Conservation (phyloP, 306 rosid species). For the Ormosia semicastrata region DNA sequence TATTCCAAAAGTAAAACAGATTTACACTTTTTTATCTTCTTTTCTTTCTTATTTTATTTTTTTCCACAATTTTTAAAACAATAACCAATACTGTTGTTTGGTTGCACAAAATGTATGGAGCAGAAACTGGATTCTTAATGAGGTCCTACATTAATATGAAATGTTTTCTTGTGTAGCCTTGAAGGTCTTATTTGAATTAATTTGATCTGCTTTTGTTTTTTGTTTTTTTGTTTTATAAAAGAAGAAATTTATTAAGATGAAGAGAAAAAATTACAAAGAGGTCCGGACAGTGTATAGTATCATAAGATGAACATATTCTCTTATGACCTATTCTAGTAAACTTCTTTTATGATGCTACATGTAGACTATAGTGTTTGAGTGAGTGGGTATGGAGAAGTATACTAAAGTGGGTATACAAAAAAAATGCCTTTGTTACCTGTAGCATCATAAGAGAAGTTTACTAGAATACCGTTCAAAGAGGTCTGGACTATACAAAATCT, state of each 20-base stretch:
- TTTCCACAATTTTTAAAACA: neutral
- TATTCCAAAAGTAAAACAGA: neutral
- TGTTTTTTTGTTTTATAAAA: too few species aligned
- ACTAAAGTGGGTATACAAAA: too few species aligned
- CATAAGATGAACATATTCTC: too few species aligned
- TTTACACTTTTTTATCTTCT: neutral
- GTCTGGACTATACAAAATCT: neutral
- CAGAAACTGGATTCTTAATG: neutral
- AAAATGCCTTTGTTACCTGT: neutral
- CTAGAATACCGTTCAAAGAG: neutral
- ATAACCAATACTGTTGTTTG: neutral
- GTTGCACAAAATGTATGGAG: slow-evolving; percentile 1
- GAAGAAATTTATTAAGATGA: too few species aligned
- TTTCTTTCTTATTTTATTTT: too few species aligned
- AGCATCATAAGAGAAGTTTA: neutral
- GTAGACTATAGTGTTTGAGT: too few species aligned
- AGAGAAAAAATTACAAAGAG: too few species aligned
- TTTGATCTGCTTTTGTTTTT: neutral
- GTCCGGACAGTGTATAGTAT: too few species aligned
- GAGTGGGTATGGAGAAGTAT: too few species aligned
- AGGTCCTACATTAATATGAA: neutral
- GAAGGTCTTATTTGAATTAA: neutral
- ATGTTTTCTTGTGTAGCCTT: neutral
- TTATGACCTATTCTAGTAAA: too few species aligned
- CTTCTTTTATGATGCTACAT: too few species aligned